A percentile compares a stretch with the other conserved stretches of the same genome.
Conservation (phyloP, 805 yeast species). For the Torulaspora delbrueckii region DNA sequence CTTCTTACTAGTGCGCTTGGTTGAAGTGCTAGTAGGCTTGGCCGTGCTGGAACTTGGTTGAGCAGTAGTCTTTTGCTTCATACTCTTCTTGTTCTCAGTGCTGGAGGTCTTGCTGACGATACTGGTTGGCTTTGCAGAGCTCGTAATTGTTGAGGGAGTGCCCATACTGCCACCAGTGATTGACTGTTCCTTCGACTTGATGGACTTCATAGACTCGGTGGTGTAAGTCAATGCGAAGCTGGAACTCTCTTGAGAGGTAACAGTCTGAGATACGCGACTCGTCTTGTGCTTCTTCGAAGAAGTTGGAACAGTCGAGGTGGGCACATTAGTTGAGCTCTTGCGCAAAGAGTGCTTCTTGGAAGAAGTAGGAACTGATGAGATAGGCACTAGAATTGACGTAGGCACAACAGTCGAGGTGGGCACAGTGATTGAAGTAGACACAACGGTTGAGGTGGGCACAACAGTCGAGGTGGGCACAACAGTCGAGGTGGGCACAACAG, state of each 20-base stretch:
- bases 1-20: background rate
- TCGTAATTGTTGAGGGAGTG: background rate
- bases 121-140: background rate
- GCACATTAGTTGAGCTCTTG: background rate
- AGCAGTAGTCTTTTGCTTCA: background rate
- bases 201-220: background rate
- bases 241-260: background rate
- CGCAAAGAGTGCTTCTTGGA: too few species aligned
- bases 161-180: background rate
- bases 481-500: too few species aligned
- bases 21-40: background rate
- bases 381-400: too few species aligned
- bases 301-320: background rate
- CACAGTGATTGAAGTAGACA: too few species aligned
- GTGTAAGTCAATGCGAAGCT: background rate
- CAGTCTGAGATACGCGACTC: background rate
- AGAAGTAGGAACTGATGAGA: too few species aligned
- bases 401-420: too few species aligned
- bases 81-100: background rate
- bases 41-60: background rate
- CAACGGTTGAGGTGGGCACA: too few species aligned
- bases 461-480: too few species aligned
- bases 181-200: background rate
- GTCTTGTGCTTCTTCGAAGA: background rate
- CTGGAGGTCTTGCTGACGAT: background rate